phyloP scores from a whole-genome alignment of 495 filamentous ascomycete species.

The Cenococcum geophilum region DNA sequence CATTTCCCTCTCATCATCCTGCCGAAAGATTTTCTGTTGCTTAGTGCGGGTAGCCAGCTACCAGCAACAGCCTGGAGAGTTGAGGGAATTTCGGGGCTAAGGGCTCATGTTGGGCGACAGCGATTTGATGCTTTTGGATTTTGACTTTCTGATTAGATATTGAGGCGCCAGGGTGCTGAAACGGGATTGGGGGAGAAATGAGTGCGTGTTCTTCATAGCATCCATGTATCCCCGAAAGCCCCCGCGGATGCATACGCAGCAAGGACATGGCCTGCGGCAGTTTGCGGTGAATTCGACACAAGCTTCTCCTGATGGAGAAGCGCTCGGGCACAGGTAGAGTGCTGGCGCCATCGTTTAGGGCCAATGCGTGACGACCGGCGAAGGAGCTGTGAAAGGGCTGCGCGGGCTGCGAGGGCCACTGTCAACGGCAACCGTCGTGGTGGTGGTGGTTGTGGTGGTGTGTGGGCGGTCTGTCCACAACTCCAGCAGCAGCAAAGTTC shows the following conservation, averaged over 20 bases:
- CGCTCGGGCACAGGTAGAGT: not conserved
- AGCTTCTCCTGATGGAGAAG: not conserved
- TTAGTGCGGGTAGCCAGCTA: not conserved
- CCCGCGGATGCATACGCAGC: not conserved
- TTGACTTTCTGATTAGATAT: constrained; percentile 1
- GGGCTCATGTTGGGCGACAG: not conserved
- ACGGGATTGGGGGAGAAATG: not conserved
- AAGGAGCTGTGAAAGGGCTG: too few species aligned
- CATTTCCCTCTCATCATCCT: not conserved
- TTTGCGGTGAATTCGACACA: not conserved
- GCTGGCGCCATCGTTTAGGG: too few species aligned
- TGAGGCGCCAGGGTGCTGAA: not conserved
- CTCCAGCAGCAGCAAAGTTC: too few species aligned
- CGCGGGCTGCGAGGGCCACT: too few species aligned
- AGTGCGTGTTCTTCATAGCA: too few species aligned
- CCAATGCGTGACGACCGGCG: too few species aligned
- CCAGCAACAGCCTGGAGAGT: not conserved
- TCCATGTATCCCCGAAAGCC: not conserved
- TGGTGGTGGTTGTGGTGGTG: too few species aligned
- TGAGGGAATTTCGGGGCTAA: not conserved
- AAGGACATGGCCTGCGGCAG: not conserved
- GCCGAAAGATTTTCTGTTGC: not conserved
- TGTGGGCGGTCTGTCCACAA: too few species aligned
- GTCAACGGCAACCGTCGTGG: too few species aligned
- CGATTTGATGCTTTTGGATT: constrained; percentile 1